Percentiles rank a stretch among this genome's conserved stretches.
phyloP scores from a whole-genome alignment of 345 rosid species.

The Schrenkiella parvula region DNA sequence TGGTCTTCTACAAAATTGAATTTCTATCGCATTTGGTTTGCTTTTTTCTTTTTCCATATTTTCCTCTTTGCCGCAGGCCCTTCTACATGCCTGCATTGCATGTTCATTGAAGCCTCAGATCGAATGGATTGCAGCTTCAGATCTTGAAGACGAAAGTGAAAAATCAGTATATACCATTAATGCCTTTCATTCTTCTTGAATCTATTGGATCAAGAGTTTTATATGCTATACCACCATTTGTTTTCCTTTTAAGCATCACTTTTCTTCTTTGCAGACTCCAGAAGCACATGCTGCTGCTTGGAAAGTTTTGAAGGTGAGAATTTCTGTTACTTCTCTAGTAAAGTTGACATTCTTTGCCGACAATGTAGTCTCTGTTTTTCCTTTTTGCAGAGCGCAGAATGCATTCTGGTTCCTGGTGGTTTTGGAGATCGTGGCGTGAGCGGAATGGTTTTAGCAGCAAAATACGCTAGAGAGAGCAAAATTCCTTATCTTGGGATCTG shows the following conservation, averaged over 20 bases:
- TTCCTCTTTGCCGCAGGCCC: constrained; percentile 57
- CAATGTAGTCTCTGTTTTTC: not conserved
- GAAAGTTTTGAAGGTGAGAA: constrained; percentile 72
- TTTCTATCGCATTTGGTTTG: not conserved
- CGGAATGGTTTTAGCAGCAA: constrained; percentile 96
- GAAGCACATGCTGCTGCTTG: constrained; percentile 85
- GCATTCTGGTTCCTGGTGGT: constrained; percentile 94
- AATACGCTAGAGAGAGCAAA: constrained; percentile 83
- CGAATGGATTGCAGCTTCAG: constrained; percentile 97
- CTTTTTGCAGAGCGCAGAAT: constrained; percentile 72
- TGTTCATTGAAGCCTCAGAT: constrained; percentile 78
- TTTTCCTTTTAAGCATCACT: constrained; percentile 3
- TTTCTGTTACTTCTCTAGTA: constrained; percentile 8
- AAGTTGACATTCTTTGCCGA: not conserved
- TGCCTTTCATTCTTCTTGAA: not conserved
- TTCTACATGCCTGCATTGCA: constrained; percentile 92
- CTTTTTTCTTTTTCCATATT: not conserved
- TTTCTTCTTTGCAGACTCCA: constrained; percentile 55
- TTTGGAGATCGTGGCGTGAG: constrained; percentile 97
- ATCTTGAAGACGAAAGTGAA: constrained; percentile 84
- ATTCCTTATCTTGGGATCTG: constrained; percentile 95
- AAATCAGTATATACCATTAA: constrained; percentile 42
- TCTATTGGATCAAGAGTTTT: constrained; percentile 5
- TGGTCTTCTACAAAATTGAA: constrained; percentile 11
- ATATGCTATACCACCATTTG: not conserved